phyloP scores from a whole-genome alignment of 257 asterid genomes.

The Coffea canephora region DNA sequence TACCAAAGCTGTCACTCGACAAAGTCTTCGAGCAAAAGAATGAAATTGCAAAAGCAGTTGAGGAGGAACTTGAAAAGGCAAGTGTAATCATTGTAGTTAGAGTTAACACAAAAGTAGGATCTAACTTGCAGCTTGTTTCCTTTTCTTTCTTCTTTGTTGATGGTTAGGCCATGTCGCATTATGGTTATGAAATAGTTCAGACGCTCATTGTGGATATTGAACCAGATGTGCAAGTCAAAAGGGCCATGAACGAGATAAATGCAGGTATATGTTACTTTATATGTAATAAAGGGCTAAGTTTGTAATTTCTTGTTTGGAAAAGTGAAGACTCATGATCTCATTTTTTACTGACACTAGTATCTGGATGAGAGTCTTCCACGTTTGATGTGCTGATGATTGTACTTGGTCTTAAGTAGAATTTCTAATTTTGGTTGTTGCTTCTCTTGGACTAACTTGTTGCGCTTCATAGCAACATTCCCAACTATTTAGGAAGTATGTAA shows the following conservation, averaged over 20 bases:
- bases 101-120: too few species aligned
- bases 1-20: constrained; percentile 35
- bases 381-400: too few species aligned
- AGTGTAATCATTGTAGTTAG: too few species aligned
- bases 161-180: constrained; percentile 33
- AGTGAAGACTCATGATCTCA: neutral
- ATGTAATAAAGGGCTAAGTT: neutral
- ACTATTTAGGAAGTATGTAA: too few species aligned
- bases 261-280: constrained; percentile 26
- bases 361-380: too few species aligned
- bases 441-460: too few species aligned
- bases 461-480: too few species aligned
- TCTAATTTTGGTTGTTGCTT: too few species aligned
- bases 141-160: too few species aligned
- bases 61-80: constrained; percentile 43
- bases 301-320: neutral
- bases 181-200: constrained; percentile 38
- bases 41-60: constrained; percentile 41
- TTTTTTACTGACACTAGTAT: neutral
- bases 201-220: constrained; percentile 48
- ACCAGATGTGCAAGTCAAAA: constrained; percentile 38
- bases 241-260: constrained; percentile 44
- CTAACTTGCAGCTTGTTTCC: too few species aligned
- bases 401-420: too few species aligned
- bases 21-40: constrained; percentile 40